Evolutionary conservation across 306 rosid genomes (phyloP), one percentile per base, ranked within the genome.

Genomic region (Quillaja saponaria): DNA sequence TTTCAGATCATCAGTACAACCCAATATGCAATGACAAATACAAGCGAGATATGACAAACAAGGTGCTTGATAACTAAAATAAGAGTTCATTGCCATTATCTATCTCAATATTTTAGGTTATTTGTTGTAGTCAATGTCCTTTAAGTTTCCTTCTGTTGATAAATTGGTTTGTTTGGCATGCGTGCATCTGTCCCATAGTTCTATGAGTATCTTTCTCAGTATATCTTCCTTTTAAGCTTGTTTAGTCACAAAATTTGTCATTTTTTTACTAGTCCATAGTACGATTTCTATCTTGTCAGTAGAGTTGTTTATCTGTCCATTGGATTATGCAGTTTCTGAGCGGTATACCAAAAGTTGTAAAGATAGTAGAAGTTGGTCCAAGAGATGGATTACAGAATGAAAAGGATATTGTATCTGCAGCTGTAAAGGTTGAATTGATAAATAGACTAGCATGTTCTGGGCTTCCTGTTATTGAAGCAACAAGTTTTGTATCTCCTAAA

Each of bases 321-420:
- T 47, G 54, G 31, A 45, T 38, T 58, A 31, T 77, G 72, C 82
- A 86, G 96, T 72, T 76, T 80, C 77, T 80, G 73, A 76, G 55
- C 46, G 78, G 84, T 45, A 64, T 86, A 19, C 90, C 94, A 40
- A 82, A 78, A 66, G 85, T 71, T 80, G 95, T 87, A 49, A 90
- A 90, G 80, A 90, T 90, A 60, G 97, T 87, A 60, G 97, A 87
- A 87, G 97, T 87, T 71, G 97, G 97, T 71, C 96, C 95, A 67
- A 90, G 97, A 71, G 97, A 90, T 55, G 97, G 97, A 64, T 86
- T 90, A 11, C 97, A 90, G 65, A 90, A 90, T 74, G 97, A 90
- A 82, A 87, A 85, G 84, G 72, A 79, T 73, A 72, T 67, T 73
- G 90, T 90, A 21, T 81, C 97, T 46, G 73, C 96, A 6, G 49